Evolutionary conservation across 768 basidiomycete species (phyloP), one percentile per base, ranked within the genome.

Genomic region (Hirschioporus abietinus): DNA sequence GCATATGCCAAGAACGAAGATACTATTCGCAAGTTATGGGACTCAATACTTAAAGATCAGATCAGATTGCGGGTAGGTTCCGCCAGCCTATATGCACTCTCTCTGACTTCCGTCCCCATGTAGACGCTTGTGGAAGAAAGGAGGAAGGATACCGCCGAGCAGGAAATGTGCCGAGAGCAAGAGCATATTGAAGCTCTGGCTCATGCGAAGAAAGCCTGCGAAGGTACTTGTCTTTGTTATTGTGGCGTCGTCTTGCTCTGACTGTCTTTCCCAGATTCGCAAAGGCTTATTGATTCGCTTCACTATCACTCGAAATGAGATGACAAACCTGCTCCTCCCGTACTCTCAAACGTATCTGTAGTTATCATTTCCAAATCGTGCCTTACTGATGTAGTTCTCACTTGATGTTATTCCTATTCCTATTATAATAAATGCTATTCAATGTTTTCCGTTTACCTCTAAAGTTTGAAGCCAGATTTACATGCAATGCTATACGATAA

Each of bases 101-200:
- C 30, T 61, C 30, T 61, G 15, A 25, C 60, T 23, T 61, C 30
- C 23, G 17, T 12, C 60, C 3, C 18, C 15, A 25, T 25, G 15
- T 15, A 61, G 60, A 34, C 60, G 10, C 60, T 61, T 34, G 60
- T 34, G 15, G 30, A 25, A 17, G 18, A 25, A 61, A 61, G 30
- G 23, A 25, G 30, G 15, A 24, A 61, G 23, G 30, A 12, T 61
- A 61, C 15, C 1, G 60, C 17, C 3, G 60, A 61, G 60, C 60
- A 34, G 25, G 60, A 61, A 34, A 15, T 6, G 60, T 8, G 60
- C 15, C 24, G 60, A 18, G 60, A 61, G 23, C 60, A 61, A 15
- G 60, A 61, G 15, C 60, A 61, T 24, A 61, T 61, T 17, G 30
- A 61, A 7, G 60, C 60, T 61, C 9, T 61, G 60, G 30, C 60